Evolutionary conservation across 306 rosid genomes (phyloP), one percentile per base, ranked within the genome.

Genomic region (Gynostemma pentaphyllum): DNA sequence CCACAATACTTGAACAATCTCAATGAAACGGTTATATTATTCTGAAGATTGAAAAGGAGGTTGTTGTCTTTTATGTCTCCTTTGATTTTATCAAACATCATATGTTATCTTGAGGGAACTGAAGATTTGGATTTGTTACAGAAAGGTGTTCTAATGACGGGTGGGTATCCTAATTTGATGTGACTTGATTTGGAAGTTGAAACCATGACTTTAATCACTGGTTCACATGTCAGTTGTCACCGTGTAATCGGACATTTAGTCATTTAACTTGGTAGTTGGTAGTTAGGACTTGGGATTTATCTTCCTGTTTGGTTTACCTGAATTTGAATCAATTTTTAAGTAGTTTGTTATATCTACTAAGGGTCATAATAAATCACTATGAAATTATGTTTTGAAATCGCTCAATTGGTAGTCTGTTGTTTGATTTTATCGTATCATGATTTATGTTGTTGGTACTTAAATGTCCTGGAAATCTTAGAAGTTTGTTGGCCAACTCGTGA

Each of bases 401-500:
- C 3, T 16, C 11, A 19, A 1, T 19, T 18, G 4, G 7, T 57
- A 21, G 16, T 18, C 7, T 57, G 29, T 21, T 21, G 21, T 12
- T 36, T 21, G 40, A 32, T 18, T 57, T 21, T 18, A 5, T 10
- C 5, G 29, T 36, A 36, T 57, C 29, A 36, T 57, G 30, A 28
- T 18, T 34, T 56, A 32, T 57, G 29, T 11, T 68, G 37, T 73
- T 45, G 64, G 53, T 65, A n/a, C n/a, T 77, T 70, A 56, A 45
- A 26, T 72, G 27, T 47, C 18, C 64, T 69, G 72, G 32, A 71
- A 71, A 68, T 53, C 72, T 62, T 51, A 47, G 51, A 57, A 60
- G 77, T 81, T 84, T 77, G 88, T 82, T 79, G 86, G 74, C 80
- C 89, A 74, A 45, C 67, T 76, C 70, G 8, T 50, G 57, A 59